Conservation (phyloP, 2,329 filamentous ascomycete genomes). For the Alternaria hordeiaustralica region DNA sequence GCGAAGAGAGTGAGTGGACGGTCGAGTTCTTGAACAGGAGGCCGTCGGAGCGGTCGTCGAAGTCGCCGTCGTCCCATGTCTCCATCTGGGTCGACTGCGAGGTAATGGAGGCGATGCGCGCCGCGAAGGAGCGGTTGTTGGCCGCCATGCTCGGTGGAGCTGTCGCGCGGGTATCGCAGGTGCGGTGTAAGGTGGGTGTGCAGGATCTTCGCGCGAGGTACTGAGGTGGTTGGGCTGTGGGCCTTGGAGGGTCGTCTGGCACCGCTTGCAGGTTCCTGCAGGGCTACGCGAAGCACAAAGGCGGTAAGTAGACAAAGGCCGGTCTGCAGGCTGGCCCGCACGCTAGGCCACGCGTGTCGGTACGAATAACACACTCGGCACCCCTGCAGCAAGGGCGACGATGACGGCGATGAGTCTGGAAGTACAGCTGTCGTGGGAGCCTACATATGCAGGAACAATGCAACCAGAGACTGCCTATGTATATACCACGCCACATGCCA, state of each 20-base stretch:
- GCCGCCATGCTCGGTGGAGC: conserved; percentile 35
- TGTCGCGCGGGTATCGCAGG: conserved; percentile 22
- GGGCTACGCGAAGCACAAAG: conserved; percentile 9
- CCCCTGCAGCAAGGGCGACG: conserved; percentile 1
- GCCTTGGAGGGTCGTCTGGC: conserved; percentile 8
- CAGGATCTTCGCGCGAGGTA: conserved; percentile 12
- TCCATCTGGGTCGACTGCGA: conserved; percentile 65
- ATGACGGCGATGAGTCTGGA: background rate
- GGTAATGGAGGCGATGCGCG: conserved; percentile 59
- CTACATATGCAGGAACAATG: background rate
- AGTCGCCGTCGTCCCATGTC: conserved; percentile 66
- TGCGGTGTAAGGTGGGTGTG: conserved; percentile 18
- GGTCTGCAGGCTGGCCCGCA: conserved; percentile 9
- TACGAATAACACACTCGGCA: background rate
- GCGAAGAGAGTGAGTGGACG: conserved; percentile 77
- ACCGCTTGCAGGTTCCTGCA: conserved; percentile 10
- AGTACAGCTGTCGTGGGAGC: background rate
- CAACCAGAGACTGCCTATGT: background rate
- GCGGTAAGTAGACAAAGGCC: conserved; percentile 8
- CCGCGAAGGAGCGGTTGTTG: conserved; percentile 46
- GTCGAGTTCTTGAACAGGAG: conserved; percentile 77
- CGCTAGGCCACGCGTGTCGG: conserved; percentile 8
- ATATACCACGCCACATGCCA: background rate
- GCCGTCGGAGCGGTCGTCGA: conserved; percentile 55
- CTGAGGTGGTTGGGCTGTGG: conserved; percentile 12